A percentile compares a stretch with the other conserved stretches of the same genome.
These are phyloP conservation scores for Volvox reticuliferus DNA, from an alignment of 139 green algal species.

Conservation along the genomic window DNA sequence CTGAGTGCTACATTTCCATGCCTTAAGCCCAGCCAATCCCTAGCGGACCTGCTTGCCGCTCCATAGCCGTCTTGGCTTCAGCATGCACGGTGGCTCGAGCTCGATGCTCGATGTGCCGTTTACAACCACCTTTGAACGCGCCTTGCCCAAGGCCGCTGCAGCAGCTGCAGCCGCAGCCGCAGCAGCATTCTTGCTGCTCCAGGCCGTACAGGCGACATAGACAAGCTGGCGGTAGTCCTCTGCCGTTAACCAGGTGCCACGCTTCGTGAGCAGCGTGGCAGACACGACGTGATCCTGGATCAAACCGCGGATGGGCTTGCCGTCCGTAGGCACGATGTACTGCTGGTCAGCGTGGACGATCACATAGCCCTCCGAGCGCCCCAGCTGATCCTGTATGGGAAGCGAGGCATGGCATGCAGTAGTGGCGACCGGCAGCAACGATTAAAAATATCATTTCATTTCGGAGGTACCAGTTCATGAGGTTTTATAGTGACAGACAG, in stretches of 20 bases:
- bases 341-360: conserved; percentile 96
- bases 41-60: conserved; percentile 91
- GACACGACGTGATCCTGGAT: conserved; percentile 98
- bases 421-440: background rate
- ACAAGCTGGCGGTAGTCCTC: conserved; percentile 87
- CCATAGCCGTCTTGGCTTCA: conserved; percentile 89
- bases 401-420: background rate
- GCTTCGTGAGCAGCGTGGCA: conserved; percentile 86
- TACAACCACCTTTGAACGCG: conserved; percentile 16
- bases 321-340: conserved; percentile 97
- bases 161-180: conserved; percentile 27
- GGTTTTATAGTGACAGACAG: no score
- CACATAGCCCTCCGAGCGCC: conserved; percentile 92
- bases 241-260: conserved; percentile 88
- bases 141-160: background rate
- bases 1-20: no score
- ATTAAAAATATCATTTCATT: no score
- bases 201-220: conserved; percentile 70
- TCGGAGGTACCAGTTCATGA: no score
- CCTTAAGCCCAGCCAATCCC: no score
- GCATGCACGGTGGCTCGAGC: conserved; percentile 82
- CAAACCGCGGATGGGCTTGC: conserved; percentile 93
- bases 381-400: conserved; percentile 82
- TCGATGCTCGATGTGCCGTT: conserved; percentile 46
- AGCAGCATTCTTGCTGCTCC: conserved; percentile 35